Evolutionary conservation across 257 asterid species (phyloP), one percentile per base, ranked within the genome.

Genomic region (Fraxinus quadrangulata): DNA sequence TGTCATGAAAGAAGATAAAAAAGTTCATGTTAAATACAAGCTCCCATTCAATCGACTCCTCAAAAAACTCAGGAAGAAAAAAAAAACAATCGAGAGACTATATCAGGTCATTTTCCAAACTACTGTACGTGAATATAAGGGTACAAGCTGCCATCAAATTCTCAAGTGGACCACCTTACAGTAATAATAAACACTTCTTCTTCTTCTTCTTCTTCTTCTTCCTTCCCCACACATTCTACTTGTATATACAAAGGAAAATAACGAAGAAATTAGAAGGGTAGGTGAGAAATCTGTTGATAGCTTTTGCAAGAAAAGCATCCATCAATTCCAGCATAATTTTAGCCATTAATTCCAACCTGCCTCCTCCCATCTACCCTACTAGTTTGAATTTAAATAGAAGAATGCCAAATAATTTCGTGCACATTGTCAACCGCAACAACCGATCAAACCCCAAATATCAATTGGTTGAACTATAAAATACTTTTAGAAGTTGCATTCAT

Each of bases 301-400:
- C 14, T 56, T 56, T 56, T n/a, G 26, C 26, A 56, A 59, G 1
- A 8, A 59, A 5, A 59, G 14, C 67, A 59, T 59, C 67, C 67
- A 59, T 59, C 5, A 56, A 54, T 75, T 73, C 73, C 42, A 56
- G 7, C 42, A 30, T 9, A 71, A 67, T 59, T 54, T 17, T 51
- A 72, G 23, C 71, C 37, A 56, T 19, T 67, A 71, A 67, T 79
- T 67, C 51, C 68, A 61, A 59, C 11, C 23, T 34, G 49, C 77
- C 26, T 67, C 77, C 26, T 67, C 71, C 67, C 72, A 74, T 79
- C 83, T 59, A 59, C 67, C 82, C 82, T 78, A 80, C 61, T 51
- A 69, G 37, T 42, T 74, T 66, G 40, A 66, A 71, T 39, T 47
- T 39, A 19, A 36, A 51, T 51, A 19, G 24, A 51, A 51, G 63